Base-by-base conservation (phyloP, 2,329 filamentous ascomycete genomes). In the Verticillium longisporum region DNA sequence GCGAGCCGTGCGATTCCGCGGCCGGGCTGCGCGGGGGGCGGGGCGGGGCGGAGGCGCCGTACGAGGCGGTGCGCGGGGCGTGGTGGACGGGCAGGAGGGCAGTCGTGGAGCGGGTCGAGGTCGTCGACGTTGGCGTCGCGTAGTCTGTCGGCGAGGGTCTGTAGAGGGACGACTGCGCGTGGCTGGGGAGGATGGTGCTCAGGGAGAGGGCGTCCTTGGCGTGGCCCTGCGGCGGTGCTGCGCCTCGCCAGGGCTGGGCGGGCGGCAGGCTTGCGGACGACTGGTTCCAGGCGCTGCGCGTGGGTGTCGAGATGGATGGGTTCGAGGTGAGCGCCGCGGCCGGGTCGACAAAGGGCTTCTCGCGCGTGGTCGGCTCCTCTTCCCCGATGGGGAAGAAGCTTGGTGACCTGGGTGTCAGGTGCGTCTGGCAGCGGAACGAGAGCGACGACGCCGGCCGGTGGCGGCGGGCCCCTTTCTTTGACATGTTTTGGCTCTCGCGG, bases 381-480 rank as follows among this genome's bases (percentile, higher is more conserved):
- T 72, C 71, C 33, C 71, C 70, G 4, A 70, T 68, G 4, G 67
- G 67, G 66, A 74, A 50, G 45, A 50, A 75, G 41, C 69, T 67
- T 0, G 77, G 75, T 1, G 75, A 76, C 15, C 73, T 68, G 1
- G 75, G 75, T 9, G 74, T 74, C 31, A 79, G 68, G 59, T 76
- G 76, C 0, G 80, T 77, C 61, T 81, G 78, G 70, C 82, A 83
- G 36, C 77, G 76, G 70, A 83, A 84, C 1, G 79, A 82, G 33
- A 83, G 73, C 4, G 78, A 76, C 0, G 81, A 83, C 14, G 69
- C 68, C n/a, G 73, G 74, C 14, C 73, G 74, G 62, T 73, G 70
- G 15, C 66, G 64, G n/a, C 66, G 61, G 55, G 66, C 65, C 53
- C 67, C 68, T 38, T 69, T 72, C 45, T 71, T 69, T 32, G 64